Conservation (phyloP, 768 basidiomycete genomes). For the Tricholoma terreum region DNA sequence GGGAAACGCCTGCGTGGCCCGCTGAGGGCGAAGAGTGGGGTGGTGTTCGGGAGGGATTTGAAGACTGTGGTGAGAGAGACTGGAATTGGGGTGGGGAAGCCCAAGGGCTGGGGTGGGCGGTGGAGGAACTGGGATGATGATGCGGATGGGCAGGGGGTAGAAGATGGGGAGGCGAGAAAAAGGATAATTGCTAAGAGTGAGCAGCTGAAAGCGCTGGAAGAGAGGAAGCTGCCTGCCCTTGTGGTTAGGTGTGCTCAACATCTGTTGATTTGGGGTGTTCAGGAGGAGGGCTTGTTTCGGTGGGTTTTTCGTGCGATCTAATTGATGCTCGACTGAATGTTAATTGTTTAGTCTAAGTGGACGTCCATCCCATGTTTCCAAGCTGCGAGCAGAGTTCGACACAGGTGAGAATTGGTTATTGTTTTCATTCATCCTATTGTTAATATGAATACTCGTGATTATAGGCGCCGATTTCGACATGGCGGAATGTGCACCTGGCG, state of each 20-base stretch:
- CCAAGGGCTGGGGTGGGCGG: conserved; percentile 16
- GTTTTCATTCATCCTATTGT: conserved; percentile 3
- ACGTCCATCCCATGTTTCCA: conserved; percentile 74
- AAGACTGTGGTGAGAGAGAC: conserved; percentile 55
- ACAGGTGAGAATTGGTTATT: conserved; percentile 40
- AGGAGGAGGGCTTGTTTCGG: conserved; percentile 88
- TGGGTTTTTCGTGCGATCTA: conserved; percentile 31
- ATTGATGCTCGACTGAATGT: neutral
- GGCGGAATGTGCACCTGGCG: conserved; percentile 70
- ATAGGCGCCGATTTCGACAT: conserved; percentile 86
- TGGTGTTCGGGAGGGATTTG: conserved; percentile 69
- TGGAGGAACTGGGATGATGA: conserved; percentile 26
- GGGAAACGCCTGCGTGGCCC: conserved; percentile 60
- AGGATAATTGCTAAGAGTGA: conserved; percentile 22
- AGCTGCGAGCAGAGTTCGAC: conserved; percentile 79
- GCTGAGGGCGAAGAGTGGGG: conserved; percentile 30
- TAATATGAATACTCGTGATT: conserved; percentile 11
- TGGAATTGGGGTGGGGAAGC: conserved; percentile 35
- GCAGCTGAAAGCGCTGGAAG: conserved; percentile 40
- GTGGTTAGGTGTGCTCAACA: conserved; percentile 83
- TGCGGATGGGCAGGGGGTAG: conserved; percentile 19
- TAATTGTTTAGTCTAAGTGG: conserved; percentile 65
- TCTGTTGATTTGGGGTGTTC: conserved; percentile 75
- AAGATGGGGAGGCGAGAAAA: conserved; percentile 3
- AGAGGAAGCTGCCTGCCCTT: conserved; percentile 63